phyloP scores from a whole-genome alignment of 2,329 filamentous ascomycete genomes.

The Pseudocercospora musae region DNA sequence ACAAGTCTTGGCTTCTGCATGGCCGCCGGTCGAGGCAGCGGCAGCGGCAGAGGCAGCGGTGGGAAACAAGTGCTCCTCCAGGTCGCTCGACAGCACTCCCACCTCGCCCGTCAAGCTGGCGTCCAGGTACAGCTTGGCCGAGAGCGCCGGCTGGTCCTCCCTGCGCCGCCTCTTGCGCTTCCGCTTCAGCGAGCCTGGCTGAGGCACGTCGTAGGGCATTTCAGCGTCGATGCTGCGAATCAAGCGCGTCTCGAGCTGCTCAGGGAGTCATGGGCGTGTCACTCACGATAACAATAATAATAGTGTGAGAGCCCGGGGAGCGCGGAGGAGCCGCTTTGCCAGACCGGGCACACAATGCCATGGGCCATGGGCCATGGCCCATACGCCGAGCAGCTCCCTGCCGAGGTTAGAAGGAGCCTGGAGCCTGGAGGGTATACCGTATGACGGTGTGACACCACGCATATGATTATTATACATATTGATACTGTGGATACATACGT shows the following conservation, averaged over 20 bases:
- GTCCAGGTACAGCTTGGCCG: conserved; percentile 79
- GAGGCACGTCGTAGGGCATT: conserved; percentile 46
- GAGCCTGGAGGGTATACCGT: too few species aligned
- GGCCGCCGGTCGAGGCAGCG: not conserved
- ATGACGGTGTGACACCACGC: too few species aligned
- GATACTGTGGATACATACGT: too few species aligned
- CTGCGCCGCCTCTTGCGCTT: conserved; percentile 53
- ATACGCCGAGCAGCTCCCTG: not conserved
- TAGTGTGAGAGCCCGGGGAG: too few species aligned
- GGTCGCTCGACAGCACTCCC: conserved; percentile 80
- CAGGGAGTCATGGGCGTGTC: too few species aligned
- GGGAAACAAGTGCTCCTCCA: conserved; percentile 79
- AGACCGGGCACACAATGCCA: too few species aligned
- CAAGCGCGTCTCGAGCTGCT: not conserved
- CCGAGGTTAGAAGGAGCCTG: too few species aligned
- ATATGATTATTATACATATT: too few species aligned
- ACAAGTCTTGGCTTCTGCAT: conserved; percentile 42
- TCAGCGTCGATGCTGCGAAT: not conserved
- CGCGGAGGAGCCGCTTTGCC: too few species aligned
- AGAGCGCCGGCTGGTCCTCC: conserved; percentile 67
- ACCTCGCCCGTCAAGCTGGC: conserved; percentile 81
- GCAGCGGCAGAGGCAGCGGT: conserved; percentile 13
- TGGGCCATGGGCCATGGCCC: too few species aligned
- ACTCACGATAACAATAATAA: not conserved
- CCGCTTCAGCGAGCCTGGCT: conserved; percentile 48